Conservation (phyloP, 2,329 filamentous ascomycete species). For the Didymella keratinophila region DNA sequence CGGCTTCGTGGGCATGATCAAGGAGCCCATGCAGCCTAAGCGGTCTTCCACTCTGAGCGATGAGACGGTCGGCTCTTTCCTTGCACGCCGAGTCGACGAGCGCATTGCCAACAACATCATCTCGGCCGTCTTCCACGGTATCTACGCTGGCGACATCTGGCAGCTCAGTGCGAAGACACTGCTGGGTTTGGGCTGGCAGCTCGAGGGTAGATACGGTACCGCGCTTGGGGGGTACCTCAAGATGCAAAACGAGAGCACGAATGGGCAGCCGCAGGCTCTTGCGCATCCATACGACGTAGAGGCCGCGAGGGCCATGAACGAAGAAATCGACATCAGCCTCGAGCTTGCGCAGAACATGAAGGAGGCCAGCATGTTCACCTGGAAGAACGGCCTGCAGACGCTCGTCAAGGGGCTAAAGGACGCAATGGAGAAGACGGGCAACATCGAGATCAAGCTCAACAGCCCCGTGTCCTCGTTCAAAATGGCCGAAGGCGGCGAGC, state of each 20-base stretch:
- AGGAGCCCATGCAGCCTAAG: conserved; percentile 48
- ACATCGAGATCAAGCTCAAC: conserved; percentile 52
- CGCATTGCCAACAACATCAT: conserved; percentile 73
- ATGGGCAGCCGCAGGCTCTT: conserved; percentile 10
- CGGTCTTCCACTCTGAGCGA: conserved; percentile 59
- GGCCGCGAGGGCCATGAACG: conserved; percentile 39
- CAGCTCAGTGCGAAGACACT: conserved; percentile 76
- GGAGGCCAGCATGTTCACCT: conserved; percentile 53
- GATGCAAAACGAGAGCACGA: conserved; percentile 27
- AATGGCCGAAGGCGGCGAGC: conserved; percentile 19
- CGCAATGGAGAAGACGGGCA: conserved; percentile 47
- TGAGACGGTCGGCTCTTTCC: conserved; percentile 75
- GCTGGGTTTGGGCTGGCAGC: conserved; percentile 59
- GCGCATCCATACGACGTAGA: conserved; percentile 37
- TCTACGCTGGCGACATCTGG: conserved; percentile 89
- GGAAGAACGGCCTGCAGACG: conserved; percentile 54
- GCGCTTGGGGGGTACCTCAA: conserved; percentile 32
- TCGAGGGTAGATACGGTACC: conserved; percentile 56
- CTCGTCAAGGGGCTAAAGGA: conserved; percentile 49
- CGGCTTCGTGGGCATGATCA: conserved; percentile 51
- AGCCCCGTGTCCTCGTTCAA: conserved; percentile 37
- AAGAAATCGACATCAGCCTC: conserved; percentile 46
- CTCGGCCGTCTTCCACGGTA: conserved; percentile 82
- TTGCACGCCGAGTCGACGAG: conserved; percentile 63
- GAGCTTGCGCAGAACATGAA: conserved; percentile 44